phyloP scores from a whole-genome alignment of 2,329 filamentous ascomycete species.

The Akanthomyces muscarius region DNA sequence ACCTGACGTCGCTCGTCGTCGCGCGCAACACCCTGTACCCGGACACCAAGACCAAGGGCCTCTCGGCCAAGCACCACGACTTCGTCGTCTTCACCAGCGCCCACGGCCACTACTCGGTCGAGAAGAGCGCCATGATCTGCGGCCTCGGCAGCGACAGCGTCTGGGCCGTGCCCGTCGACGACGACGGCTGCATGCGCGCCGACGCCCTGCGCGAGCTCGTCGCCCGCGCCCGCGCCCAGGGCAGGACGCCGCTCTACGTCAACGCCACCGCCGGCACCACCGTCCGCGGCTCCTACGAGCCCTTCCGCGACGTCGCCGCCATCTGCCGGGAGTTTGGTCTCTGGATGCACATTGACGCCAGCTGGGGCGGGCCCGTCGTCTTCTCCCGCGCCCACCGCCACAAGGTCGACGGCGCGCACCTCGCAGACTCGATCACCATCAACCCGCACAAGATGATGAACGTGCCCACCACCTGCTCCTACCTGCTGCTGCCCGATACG shows the following conservation, averaged over 20 bases:
- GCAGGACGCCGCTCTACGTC: conserved; percentile 85
- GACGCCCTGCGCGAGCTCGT: conserved; percentile 61
- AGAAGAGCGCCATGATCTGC: conserved; percentile 89
- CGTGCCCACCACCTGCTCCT: conserved; percentile 84
- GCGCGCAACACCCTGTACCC: conserved; percentile 85
- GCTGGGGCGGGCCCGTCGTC: conserved; percentile 81
- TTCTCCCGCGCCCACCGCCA: conserved; percentile 63
- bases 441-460: conserved; percentile 99
- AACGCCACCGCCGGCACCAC: conserved; percentile 96
- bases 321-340: conserved; percentile 69
- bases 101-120: conserved; percentile 91
- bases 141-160: conserved; percentile 77
- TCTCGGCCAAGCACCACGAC: conserved; percentile 56
- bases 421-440: conserved; percentile 77
- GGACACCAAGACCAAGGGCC: conserved; percentile 68
- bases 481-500: conserved; percentile 76
- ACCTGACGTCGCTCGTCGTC: conserved; percentile 78
- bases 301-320: conserved; percentile 63
- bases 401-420: conserved; percentile 66
- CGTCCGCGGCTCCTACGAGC: conserved; percentile 84
- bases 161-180: conserved; percentile 70
- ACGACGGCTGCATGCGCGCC: conserved; percentile 66
- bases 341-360: conserved; percentile 92
- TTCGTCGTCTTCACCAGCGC: conserved; percentile 85
- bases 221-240: conserved; percentile 55